Base-by-base conservation (phyloP, 2,329 filamentous ascomycete species). In the Aspergillus quadrilineatus region DNA sequence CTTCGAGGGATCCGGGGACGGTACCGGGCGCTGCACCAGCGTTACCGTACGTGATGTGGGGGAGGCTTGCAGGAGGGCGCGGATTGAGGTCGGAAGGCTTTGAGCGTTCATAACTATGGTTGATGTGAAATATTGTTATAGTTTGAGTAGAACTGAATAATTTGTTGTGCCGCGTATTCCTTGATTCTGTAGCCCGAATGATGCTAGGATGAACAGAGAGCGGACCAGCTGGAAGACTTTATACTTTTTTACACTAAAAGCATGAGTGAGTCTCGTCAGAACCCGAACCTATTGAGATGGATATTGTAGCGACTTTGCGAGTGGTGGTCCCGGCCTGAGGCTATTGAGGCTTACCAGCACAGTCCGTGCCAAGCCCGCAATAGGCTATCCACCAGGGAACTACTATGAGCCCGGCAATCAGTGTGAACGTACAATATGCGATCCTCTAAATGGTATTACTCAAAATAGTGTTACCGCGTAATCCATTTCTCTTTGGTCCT, bases 1-100 rank as follows among this genome's bases (percentile, higher is more conserved):
- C 29, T 49, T 62, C 17, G 58, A 60, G 42, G 59, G 66, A 53
- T 62, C 47, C 63, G 70, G 43, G 58, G 47, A 41, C 54, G 68
- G 64, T 9, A 60, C 17, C 10, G 57, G 49, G 10, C n/a, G 6
- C n/a, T 45, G 39, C 7, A 42, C 46, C n/a, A 60, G 57, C 50
- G 41, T 52, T 6, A 63, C 54, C 28, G 17, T 17, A 12, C 15
- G 28, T 42, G 56, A 50, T 14, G 55, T 43, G 26, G 53, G 12
- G 41, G 43, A 28, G 10, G 55, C 55, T 47, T 62, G 60, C 30
- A 58, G 44, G 14, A 62, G 44, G n/a, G 53, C 34, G 34, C 34
- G 34, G 34, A 37, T 37, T 5, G 34, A 12, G 8, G 34, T 14
- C 14, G 34, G 34, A 5, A 37, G 10, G 12, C 9, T 5, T 14